Evolutionary conservation across 2,329 filamentous ascomycete species (phyloP).

Genomic region (Penicillium capsulatum): DNA sequence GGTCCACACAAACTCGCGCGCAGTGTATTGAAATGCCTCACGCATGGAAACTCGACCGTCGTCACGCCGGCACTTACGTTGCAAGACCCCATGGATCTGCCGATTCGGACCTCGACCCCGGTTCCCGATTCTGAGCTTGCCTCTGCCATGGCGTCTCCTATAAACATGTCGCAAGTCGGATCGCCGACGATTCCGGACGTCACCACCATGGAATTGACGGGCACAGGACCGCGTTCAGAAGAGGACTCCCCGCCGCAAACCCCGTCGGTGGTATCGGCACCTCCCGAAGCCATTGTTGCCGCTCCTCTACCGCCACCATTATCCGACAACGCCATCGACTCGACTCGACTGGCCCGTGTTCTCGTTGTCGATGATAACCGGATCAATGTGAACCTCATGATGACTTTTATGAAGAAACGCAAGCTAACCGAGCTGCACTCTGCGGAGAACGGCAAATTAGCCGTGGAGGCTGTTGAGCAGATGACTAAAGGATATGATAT

Average conservation of each 20-base stretch:
- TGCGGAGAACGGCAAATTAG: constrained; percentile 43
- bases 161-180: neutral
- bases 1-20: constrained; percentile 42
- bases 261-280: constrained; percentile 7
- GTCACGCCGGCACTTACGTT: constrained; percentile 11
- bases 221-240: neutral
- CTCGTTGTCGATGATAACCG: constrained; percentile 46
- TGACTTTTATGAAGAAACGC: constrained; percentile 43
- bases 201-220: neutral
- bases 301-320: constrained; percentile 14
- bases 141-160: constrained; percentile 4
- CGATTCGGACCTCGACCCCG: constrained; percentile 7
- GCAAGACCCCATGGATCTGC: constrained; percentile 15
- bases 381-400: constrained; percentile 45
- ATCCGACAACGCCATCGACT: constrained; percentile 6
- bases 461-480: constrained; percentile 39
- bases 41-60: constrained; percentile 12
- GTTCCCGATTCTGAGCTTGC: neutral
- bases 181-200: neutral
- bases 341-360: constrained; percentile 25
- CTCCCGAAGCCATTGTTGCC: constrained; percentile 9
- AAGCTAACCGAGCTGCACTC: constrained; percentile 33
- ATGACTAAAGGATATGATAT: constrained; percentile 38
- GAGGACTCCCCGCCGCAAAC: neutral
- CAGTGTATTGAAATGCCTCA: constrained; percentile 31